Evolutionary conservation across 495 filamentous ascomycete species (phyloP), one percentile per base, ranked within the genome.

Genomic region (Trichodelitschia bisporula): DNA sequence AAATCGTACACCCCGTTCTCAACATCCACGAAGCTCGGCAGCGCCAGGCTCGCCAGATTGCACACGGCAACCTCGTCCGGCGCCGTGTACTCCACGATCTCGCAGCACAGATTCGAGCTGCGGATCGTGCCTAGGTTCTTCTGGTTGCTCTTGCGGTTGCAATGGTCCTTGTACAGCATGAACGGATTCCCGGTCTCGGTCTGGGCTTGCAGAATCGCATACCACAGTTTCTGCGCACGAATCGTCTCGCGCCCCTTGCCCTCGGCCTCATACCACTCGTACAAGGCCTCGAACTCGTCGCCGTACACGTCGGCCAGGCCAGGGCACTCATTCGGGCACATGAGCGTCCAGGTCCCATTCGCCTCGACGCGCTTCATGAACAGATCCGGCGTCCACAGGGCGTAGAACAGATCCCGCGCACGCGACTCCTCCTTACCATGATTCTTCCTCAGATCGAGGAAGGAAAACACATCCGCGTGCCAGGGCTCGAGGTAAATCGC

Each of bases 401-500:
- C 86, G 38, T 84, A 80, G 70, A 97, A 97, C 16, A 97, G 64
- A 53, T 97, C 86, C 46, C 86, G 83, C 39, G 86, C 86, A 42
- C 86, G 79, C 33, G 89, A 65, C 56, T 97, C 86, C 47, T 97
- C 86, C 55, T 97, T 97, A 39, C 86, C 86, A 50, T 97, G 86
- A 54, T 97, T 97, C 70, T 97, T 97, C 38, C 86, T 74, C 26
- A 97, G 68, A 46, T 97, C 86, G 39, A 97, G 65, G 62, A 89
- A 97, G 47, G 84, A 73, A 44, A 93, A 93, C 23, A 97, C 74
- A 57, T 97, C 86, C 14, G 83, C 73, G 56, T 97, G 86, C 86
- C 86, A 97, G 12, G 86, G 86, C 62, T 97, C 86, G n/a, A 97
- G 63, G 56, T 97, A 97, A 53, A 95, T 89, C 40, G 86, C 86